phyloP scores from a whole-genome alignment of 768 basidiomycete species.

The Boletales sp. region DNA sequence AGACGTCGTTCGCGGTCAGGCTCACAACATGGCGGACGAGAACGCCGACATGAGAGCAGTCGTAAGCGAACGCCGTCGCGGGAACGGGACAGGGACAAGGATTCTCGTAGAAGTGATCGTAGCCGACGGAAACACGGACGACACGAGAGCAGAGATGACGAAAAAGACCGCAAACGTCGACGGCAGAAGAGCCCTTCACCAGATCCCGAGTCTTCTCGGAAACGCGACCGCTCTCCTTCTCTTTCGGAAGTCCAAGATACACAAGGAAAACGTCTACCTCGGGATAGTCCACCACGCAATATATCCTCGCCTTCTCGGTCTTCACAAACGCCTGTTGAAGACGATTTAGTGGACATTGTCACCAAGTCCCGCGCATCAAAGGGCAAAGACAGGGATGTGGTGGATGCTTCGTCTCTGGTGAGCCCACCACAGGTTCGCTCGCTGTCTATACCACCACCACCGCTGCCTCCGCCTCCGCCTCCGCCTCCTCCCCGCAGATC shows the following conservation, averaged over 20 bases:
- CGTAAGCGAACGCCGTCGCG: slow-evolving; percentile 17
- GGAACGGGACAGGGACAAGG: slow-evolving; percentile 10
- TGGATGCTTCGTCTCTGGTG: slow-evolving; percentile 2
- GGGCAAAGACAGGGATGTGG: slow-evolving; percentile 17
- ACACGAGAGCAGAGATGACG: slow-evolving; percentile 18
- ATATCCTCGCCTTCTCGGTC: slow-evolving; percentile 27
- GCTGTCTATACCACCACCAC: slow-evolving; percentile 9
- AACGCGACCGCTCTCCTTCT: slow-evolving; percentile 14
- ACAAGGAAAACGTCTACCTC: slow-evolving; percentile 2
- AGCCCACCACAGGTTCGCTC: slow-evolving; percentile 25
- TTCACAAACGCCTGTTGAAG: slow-evolving; percentile 25
- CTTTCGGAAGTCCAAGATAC: slow-evolving; percentile 8
- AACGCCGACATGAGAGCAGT: slow-evolving; percentile 19
- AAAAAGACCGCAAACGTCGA: slow-evolving; percentile 16
- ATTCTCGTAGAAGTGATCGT: slow-evolving; percentile 13
- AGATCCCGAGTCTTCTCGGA: slow-evolving; percentile 10
- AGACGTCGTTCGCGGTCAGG: slow-evolving; percentile 30
- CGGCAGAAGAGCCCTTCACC: slow-evolving; percentile 19
- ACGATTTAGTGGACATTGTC: slow-evolving; percentile 8
- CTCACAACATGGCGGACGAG: slow-evolving; percentile 20
- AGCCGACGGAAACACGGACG: slow-evolving; percentile 25
- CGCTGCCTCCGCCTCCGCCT: slow-evolving; percentile 15
- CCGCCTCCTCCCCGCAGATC: slow-evolving; percentile 24
- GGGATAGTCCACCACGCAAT: slow-evolving; percentile 5
- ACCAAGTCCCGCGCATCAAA: slow-evolving; percentile 10